A percentile compares a stretch with the other conserved stretches of the same genome.
Evolutionary conservation across 768 basidiomycete genomes (phyloP).

Genomic region (Psilocybe tampanensis): DNA sequence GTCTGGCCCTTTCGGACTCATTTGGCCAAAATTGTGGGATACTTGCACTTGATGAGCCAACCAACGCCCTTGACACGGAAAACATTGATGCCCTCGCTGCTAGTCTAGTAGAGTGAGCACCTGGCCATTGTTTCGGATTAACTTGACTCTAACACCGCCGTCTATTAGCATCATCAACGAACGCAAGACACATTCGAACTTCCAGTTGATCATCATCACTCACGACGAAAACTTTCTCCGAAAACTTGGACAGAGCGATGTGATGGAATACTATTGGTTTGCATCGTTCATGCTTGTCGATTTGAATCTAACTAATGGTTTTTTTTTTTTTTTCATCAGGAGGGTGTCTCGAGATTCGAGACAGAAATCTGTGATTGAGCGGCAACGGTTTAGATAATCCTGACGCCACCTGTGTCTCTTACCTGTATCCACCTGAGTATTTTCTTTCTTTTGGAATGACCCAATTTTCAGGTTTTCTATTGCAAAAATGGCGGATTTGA

Average conservation of each 20-base stretch:
- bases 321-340: constrained; percentile 59
- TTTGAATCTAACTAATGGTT: too few species aligned
- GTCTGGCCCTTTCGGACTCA: constrained; percentile 94
- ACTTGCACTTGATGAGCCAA: constrained; percentile 96
- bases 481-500: background rate
- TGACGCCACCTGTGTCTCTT: constrained; percentile 1
- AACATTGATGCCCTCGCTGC: constrained; percentile 94
- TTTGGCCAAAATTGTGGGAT: constrained; percentile 99
- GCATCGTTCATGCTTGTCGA: constrained; percentile 23
- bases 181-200: constrained; percentile 84
- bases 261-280: constrained; percentile 96
- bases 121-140: background rate
- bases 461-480: background rate
- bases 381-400: constrained; percentile 62
- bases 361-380: constrained; percentile 80
- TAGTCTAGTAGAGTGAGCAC: constrained; percentile 86
- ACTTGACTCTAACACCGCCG: background rate
- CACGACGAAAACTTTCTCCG: constrained; percentile 95
- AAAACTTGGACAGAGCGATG: constrained; percentile 85
- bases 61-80: constrained; percentile 94
- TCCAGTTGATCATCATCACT: constrained; percentile 96
- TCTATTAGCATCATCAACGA: constrained; percentile 88
- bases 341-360: constrained; percentile 70
- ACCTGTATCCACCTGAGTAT: constrained; percentile 6
- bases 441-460: background rate